A percentile compares a stretch with the other conserved stretches of the same genome.
Conservation (phyloP, 345 rosid genomes). For the Microcos paniculata region DNA sequence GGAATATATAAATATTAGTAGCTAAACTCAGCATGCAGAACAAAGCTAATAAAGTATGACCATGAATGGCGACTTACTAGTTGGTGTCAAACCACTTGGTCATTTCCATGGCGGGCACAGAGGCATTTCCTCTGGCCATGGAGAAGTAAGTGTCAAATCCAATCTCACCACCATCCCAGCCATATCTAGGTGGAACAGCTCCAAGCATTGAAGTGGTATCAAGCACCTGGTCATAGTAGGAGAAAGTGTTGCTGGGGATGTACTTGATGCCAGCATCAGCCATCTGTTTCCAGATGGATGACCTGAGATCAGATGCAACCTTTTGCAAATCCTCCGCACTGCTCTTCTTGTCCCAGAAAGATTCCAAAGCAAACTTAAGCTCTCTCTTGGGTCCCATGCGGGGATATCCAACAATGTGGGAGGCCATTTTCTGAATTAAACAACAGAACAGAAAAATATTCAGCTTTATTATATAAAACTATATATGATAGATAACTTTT, state of each 20-base stretch:
- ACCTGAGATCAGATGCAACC: slow-evolving; percentile 85
- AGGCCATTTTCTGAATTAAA: slow-evolving; percentile 63
- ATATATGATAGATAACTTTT: neutral
- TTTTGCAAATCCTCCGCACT: slow-evolving; percentile 82
- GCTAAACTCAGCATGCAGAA: neutral
- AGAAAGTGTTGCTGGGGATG: slow-evolving; percentile 96
- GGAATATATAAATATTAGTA: neutral
- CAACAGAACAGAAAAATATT: slow-evolving; percentile 14
- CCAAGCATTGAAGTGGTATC: slow-evolving; percentile 96
- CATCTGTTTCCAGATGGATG: slow-evolving; percentile 96
- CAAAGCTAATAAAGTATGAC: neutral
- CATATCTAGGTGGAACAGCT: slow-evolving; percentile 89
- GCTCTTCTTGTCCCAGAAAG: slow-evolving; percentile 98
- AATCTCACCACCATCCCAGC: slow-evolving; percentile 84
- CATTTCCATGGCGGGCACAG: slow-evolving; percentile 99
- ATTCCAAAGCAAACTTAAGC: slow-evolving; percentile 96
- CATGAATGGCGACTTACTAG: slow-evolving; percentile 66
- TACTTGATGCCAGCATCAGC: slow-evolving; percentile 75
- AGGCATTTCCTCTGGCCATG: slow-evolving; percentile 98
- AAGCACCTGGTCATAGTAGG: slow-evolving; percentile 86
- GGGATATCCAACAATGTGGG: slow-evolving; percentile 98
- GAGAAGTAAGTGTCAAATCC: slow-evolving; percentile 83
- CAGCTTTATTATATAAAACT: slow-evolving; percentile 3
- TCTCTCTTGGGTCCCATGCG: slow-evolving; percentile 99
- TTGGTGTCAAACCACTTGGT: slow-evolving; percentile 99